Base-by-base conservation (phyloP, 2,329 filamentous ascomycete species). In the Microsporum audouinii region DNA sequence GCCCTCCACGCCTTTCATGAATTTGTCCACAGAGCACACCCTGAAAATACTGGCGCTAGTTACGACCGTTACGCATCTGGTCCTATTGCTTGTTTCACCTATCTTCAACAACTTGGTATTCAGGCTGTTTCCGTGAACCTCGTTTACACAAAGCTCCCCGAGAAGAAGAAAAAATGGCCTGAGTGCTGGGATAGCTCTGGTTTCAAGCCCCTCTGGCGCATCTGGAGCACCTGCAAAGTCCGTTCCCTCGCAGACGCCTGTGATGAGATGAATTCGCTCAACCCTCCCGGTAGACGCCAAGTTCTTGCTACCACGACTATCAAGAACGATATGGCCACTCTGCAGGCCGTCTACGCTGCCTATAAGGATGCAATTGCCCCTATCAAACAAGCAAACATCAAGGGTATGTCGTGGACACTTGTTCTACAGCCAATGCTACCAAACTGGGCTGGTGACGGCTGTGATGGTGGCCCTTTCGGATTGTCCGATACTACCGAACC, bases 141-240 rank as follows among this genome's bases (percentile, higher is more conserved):
- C 34, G 41, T 49, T 36, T 38, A 59, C 38, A 59, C 57, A 5
- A 59, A 59, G 12, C 39, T 45, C 39, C 41, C 39, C 3, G 57
- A 65, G 66, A 64, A 64, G 17, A 60, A 63, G n/a, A 65, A 64
- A 0, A 65, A 66, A 61, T 75, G 69, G 71, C 66, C 72, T 5
- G 43, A 53, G 1, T 72, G 62, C 61, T 75, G 71, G 71, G 64
- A 62, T 8, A 68, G n/a, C 5, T 73, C 71, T 2, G 59, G 58
- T 0, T 74, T 75, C 58, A 49, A 62, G 49, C 63, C 65, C 2
- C 63, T 74, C 51, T 71, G 68, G 66, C 68, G 71, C 6, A 27
- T 74, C 5, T 74, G 71, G 72, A 74, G 68, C 57, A 75, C 71
- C 2, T 71, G 67, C 55, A 70, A 71, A 60, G 59, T 69, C 27